Evolutionary conservation across 108 stramenopile genomes (phyloP).

Genomic region (Nitzschia sp.): DNA sequence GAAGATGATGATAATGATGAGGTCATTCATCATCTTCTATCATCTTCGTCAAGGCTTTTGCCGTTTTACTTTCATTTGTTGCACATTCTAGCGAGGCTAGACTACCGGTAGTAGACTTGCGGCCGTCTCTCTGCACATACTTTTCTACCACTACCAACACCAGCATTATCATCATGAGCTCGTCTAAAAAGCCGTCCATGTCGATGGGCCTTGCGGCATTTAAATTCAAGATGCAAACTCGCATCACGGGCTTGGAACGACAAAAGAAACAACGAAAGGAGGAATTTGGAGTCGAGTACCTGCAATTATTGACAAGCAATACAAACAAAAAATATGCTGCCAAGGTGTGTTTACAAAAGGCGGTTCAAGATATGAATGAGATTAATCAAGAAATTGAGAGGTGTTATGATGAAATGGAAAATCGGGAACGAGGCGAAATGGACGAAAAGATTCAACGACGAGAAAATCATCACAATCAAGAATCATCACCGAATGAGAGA

Average conservation of each 20-base stretch:
- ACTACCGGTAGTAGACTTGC: too few species aligned
- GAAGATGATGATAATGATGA: too few species aligned
- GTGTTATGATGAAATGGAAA: neutral
- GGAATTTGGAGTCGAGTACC: slow-evolving; percentile 6
- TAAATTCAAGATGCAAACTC: neutral
- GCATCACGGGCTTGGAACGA: neutral
- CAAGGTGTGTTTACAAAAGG: slow-evolving; percentile 1
- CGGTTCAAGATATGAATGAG: neutral
- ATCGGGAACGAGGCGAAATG: neutral
- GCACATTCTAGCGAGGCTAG: too few species aligned
- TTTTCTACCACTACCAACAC: too few species aligned
- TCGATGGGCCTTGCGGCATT: neutral
- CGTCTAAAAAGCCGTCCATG: neutral
- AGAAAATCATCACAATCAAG: neutral
- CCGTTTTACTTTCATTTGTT: too few species aligned
- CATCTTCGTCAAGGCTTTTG: too few species aligned
- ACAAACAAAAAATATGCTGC: neutral
- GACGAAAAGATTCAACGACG: neutral
- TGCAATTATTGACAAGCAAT: neutral
- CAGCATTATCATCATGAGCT: too few species aligned
- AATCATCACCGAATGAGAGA: too few species aligned
- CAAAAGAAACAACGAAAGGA: neutral
- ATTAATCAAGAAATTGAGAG: slow-evolving; percentile 5
- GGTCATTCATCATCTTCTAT: too few species aligned
- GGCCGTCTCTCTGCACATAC: too few species aligned